phyloP scores from a whole-genome alignment of 495 filamentous ascomycete species.

The Penicillium ochrochloron region DNA sequence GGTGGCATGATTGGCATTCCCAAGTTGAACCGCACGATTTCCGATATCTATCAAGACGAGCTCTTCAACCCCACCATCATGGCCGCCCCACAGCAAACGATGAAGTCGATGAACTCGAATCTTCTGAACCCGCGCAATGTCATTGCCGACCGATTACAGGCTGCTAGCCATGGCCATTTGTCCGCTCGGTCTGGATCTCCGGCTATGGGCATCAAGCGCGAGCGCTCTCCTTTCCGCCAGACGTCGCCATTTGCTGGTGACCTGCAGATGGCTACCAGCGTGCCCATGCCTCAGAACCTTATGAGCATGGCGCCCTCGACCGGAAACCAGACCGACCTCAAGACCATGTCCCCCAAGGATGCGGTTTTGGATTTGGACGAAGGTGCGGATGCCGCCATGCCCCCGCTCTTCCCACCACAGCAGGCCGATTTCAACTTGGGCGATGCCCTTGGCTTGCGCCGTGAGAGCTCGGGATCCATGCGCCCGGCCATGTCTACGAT shows the following conservation, averaged over 20 bases:
- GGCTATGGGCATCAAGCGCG: slow-evolving; percentile 58
- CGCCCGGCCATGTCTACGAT: slow-evolving; percentile 45
- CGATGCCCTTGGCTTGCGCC: slow-evolving; percentile 44
- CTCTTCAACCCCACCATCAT: slow-evolving; percentile 74
- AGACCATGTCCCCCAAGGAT: slow-evolving; percentile 97
- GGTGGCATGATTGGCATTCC: slow-evolving; percentile 58
- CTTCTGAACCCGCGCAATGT: slow-evolving; percentile 62
- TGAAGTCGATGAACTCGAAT: slow-evolving; percentile 46
- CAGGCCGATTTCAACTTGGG: slow-evolving; percentile 48
- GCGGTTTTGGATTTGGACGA: slow-evolving; percentile 84
- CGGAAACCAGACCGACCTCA: slow-evolving; percentile 51
- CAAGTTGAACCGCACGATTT: slow-evolving; percentile 84
- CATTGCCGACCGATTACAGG: slow-evolving; percentile 75
- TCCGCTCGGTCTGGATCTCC: slow-evolving; percentile 64
- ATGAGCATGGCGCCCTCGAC: slow-evolving; percentile 35
- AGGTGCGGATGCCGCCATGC: slow-evolving; percentile 65
- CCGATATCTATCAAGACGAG: slow-evolving; percentile 83
- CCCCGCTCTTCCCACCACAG: slow-evolving; percentile 66
- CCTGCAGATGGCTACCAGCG: slow-evolving; percentile 47
- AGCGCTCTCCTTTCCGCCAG: slow-evolving; percentile 81
- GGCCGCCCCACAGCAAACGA: slow-evolving; percentile 52
- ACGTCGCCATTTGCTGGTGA: slow-evolving; percentile 67
- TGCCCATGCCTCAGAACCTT: slow-evolving; percentile 42
- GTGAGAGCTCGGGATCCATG: slow-evolving; percentile 53
- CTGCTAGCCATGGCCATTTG: slow-evolving; percentile 73